phyloP scores from a whole-genome alignment of 306 rosid species.

The Cicer cuneatum region DNA sequence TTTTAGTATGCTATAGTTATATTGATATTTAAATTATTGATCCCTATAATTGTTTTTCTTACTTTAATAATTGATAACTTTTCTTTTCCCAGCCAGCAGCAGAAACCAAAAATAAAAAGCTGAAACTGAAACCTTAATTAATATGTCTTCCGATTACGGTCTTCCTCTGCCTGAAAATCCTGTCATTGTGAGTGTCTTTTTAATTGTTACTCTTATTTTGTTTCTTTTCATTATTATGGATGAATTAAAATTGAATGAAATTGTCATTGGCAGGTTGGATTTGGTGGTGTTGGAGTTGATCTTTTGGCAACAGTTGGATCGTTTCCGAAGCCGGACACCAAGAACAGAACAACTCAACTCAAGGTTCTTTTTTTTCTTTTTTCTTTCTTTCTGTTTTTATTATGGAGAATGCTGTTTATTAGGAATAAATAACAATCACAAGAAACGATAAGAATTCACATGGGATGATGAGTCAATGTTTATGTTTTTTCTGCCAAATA shows the following conservation, averaged over 20 bases:
- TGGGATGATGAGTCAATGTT: no score
- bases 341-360: constrained; percentile 72
- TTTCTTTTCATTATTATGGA: background rate
- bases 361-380: constrained; percentile 47
- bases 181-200: constrained; percentile 57
- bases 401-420: no score
- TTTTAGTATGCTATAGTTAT: no score
- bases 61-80: background rate
- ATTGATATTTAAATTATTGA: no score
- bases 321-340: constrained; percentile 80
- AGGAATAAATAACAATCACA: no score
- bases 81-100: background rate
- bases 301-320: constrained; percentile 65
- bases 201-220: background rate
- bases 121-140: background rate
- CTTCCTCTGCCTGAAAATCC: constrained; percentile 56
- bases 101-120: background rate
- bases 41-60: no score
- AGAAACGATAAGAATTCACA: no score
- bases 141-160: constrained; percentile 56
- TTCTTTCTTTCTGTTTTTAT: background rate
- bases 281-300: constrained; percentile 67
- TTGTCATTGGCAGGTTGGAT: constrained; percentile 62
- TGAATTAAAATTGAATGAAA: background rate
- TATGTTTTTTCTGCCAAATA: no score